Evolutionary conservation across 192 early-diverging fungal species (phyloP).

Genomic region (Coemansia guatemalensis): DNA sequence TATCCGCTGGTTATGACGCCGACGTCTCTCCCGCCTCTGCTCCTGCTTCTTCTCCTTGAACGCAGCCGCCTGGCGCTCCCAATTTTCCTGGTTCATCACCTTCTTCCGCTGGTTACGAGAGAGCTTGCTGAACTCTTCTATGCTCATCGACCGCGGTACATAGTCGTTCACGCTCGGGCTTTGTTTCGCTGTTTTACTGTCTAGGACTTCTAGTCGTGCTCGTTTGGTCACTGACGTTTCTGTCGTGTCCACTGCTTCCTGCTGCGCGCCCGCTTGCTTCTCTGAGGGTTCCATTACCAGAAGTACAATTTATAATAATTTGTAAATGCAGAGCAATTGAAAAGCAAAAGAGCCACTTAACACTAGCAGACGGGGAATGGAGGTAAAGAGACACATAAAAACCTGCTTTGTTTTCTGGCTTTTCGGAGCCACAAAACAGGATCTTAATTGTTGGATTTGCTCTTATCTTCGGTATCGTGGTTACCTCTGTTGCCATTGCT

Average conservation of each 20-base stretch:
- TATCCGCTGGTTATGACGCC: slow-evolving; percentile 54
- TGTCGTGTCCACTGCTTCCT: not conserved
- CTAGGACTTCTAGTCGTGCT: not conserved
- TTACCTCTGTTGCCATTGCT: not conserved
- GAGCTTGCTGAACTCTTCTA: slow-evolving; percentile 51
- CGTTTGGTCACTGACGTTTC: not conserved
- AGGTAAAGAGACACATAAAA: too few species aligned
- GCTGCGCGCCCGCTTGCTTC: too few species aligned
- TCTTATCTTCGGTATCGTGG: not conserved
- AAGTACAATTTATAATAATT: too few species aligned
- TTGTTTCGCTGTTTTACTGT: not conserved
- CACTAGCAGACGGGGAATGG: too few species aligned
- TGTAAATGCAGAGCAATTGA: too few species aligned
- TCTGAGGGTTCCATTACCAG: too few species aligned
- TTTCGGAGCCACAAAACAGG: not conserved
- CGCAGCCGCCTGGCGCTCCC: slow-evolving; percentile 49
- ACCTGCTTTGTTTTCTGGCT: not conserved
- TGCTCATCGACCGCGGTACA: slow-evolving; percentile 25
- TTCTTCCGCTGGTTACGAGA: slow-evolving; percentile 77
- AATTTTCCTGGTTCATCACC: slow-evolving; percentile 62
- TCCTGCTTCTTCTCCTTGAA: slow-evolving; percentile 43
- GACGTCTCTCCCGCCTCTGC: slow-evolving; percentile 53
- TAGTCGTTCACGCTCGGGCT: slow-evolving; percentile 37
- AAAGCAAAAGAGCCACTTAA: too few species aligned
- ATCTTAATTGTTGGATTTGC: not conserved